Evolutionary conservation across 192 early-diverging fungal genomes (phyloP).

Genomic region (Podila horticola): DNA sequence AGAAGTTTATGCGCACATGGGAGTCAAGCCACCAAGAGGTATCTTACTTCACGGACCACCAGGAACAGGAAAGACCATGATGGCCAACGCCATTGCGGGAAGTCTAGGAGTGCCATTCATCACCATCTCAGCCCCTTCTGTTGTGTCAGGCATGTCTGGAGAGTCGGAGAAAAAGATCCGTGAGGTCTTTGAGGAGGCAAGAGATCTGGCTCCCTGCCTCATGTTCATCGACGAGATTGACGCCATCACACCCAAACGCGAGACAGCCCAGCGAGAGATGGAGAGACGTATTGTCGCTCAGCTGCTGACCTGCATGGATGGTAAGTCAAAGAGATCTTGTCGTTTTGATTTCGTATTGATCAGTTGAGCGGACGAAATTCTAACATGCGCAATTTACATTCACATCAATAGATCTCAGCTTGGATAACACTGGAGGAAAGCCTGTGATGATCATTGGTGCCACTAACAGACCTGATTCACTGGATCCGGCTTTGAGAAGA

Average conservation of each 20-base stretch:
- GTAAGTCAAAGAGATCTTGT: slow-evolving; percentile 38
- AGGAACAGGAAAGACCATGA: slow-evolving; percentile 95
- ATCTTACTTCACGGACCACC: slow-evolving; percentile 96
- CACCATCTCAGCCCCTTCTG: slow-evolving; percentile 92
- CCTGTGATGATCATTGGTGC: slow-evolving; percentile 99
- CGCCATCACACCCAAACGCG: slow-evolving; percentile 91
- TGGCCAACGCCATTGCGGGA: slow-evolving; percentile 97
- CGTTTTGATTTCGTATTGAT: background rate
- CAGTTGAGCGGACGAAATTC: too few species aligned
- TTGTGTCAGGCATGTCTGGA: slow-evolving; percentile 98
- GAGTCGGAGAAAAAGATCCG: slow-evolving; percentile 98
- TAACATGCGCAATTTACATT: too few species aligned
- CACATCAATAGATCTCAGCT: slow-evolving; percentile 72
- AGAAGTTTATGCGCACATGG: slow-evolving; percentile 91
- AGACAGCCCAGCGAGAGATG: slow-evolving; percentile 94
- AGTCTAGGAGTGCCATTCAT: slow-evolving; percentile 92
- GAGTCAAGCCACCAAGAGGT: slow-evolving; percentile 93
- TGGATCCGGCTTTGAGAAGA: slow-evolving; percentile 95
- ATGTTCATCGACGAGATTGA: slow-evolving; percentile 99
- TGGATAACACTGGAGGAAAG: slow-evolving; percentile 88
- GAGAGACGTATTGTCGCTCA: slow-evolving; percentile 97
- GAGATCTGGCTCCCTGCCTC: slow-evolving; percentile 85
- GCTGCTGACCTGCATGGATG: slow-evolving; percentile 95
- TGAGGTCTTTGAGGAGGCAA: slow-evolving; percentile 97
- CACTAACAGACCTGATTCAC: slow-evolving; percentile 97